These are phyloP conservation scores for Micractinium sp. DNA, from an alignment of 139 green algal species.

Conservation along the genomic window DNA sequence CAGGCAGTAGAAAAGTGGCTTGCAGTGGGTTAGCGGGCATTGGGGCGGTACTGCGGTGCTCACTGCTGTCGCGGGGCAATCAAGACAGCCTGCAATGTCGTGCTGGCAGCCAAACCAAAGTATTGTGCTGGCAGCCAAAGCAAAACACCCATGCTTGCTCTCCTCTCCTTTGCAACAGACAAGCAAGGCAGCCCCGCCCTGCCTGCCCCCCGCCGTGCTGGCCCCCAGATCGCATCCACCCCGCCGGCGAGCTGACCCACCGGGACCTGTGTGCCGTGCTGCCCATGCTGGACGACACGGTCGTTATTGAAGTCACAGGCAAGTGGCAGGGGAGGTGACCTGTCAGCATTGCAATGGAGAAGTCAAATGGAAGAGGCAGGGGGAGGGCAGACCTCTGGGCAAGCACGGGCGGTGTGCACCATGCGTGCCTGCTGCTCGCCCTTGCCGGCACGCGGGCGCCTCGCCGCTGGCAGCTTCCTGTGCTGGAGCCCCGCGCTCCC, in stretches of 20 bases:
- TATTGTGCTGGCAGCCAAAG: not conserved
- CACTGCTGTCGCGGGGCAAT: too few relatives aligned
- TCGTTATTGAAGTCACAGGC: slow-evolving; percentile 25
- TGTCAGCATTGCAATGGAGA: not conserved
- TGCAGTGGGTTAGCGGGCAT: too few relatives aligned
- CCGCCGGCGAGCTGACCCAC: slow-evolving; percentile 24
- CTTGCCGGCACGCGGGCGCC: too few relatives aligned
- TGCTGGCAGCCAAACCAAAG: not conserved
- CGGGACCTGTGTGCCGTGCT: slow-evolving; percentile 67
- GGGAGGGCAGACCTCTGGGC: too few relatives aligned
- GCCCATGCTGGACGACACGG: slow-evolving; percentile 73
- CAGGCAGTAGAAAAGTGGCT: too few relatives aligned
- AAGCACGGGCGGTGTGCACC: not conserved
- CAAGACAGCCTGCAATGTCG: not conserved
- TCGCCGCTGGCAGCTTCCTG: not conserved
- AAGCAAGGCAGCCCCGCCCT: not conserved
- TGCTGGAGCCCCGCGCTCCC: not conserved
- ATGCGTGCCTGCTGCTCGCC: not conserved
- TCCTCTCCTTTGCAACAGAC: not conserved
- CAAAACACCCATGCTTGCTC: too few relatives aligned
- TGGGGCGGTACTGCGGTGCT: too few relatives aligned
- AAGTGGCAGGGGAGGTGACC: not conserved
- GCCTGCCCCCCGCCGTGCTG: not conserved
- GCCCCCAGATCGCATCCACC: slow-evolving; percentile 29
- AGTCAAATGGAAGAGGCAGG: too few relatives aligned